These are phyloP conservation scores for Aleurites moluccanus DNA, from an alignment of 441 rosid genomes.

Conservation along the genomic window DNA sequence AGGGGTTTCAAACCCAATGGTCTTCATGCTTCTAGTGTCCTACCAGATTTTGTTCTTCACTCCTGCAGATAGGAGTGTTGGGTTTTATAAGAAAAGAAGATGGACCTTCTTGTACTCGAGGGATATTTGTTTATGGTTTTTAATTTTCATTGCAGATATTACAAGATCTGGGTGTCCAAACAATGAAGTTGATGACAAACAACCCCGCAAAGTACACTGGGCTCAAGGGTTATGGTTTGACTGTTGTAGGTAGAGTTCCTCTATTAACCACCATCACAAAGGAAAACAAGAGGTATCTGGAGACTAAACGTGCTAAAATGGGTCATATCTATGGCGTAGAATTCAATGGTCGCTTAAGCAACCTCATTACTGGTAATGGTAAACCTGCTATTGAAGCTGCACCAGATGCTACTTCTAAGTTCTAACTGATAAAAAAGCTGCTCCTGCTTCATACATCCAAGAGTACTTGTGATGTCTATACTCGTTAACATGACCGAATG, in stretches of 20 bases:
- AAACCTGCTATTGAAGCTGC: conserved; percentile 16
- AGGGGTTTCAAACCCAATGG: background rate
- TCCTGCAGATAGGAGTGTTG: background rate
- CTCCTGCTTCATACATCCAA: conserved; percentile 2
- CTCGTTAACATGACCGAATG: background rate
- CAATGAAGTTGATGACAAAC: conserved; percentile 90
- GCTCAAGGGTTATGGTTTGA: conserved; percentile 84
- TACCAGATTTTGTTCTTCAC: background rate
- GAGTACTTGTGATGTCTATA: background rate
- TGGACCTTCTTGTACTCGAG: background rate
- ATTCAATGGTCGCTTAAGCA: conserved; percentile 35
- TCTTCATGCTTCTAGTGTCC: background rate
- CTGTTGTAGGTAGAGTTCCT: conserved; percentile 79
- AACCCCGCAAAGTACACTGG: conserved; percentile 77
- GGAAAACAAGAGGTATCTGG: conserved; percentile 64
- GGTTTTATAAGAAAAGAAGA: background rate
- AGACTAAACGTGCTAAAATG: conserved; percentile 72
- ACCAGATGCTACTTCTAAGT: conserved; percentile 21
- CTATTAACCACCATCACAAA: conserved; percentile 41
- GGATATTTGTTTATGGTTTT: no score
- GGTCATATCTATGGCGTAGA: conserved; percentile 67
- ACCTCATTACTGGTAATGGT: conserved; percentile 26
- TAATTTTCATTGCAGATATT: conserved; percentile 50
- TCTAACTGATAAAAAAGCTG: conserved; percentile 12
- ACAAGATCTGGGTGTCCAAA: conserved; percentile 69